Evolutionary conservation across 805 yeast species (phyloP), one percentile per base, ranked within the genome.

Genomic region (Pichia exigua): DNA sequence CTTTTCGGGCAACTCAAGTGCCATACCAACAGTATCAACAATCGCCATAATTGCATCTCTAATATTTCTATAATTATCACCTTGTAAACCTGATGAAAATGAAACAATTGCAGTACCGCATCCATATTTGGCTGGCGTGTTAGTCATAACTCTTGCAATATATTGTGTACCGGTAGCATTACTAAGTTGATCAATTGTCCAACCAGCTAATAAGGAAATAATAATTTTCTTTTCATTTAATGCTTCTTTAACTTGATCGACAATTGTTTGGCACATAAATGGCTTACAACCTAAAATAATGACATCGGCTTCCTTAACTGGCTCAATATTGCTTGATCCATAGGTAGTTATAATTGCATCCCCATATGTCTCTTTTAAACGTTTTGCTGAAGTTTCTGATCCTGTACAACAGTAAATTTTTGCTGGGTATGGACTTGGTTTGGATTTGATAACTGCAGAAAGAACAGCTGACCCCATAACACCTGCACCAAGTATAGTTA

Each of bases 101-200:
- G 96, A 79, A n/a, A 94, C 82, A 41, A 89, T 90, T 12, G 98
- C 96, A 76, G 92, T 89, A 48, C 98, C 99, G 59, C 83, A 81
- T 22, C 97, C 96, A 66, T 79, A 87, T 66, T 84, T 83, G 20
- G 96, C 95, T 3, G 99, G 97, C 0, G 99, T 94, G 71, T 92
- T 94, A 45, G 99, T 92, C 96, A 95, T 91, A n/a, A 95, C 95
- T 56, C 96, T 78, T 22, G 95, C 87, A 32, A 92, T 82, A 53
- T 74, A 71, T 8, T 75, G 71, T 11, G 87, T 73, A 43, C 80
- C 77, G 1, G 65, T 61, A 21, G 20, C 58, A 20, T 65, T 56
- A 15, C 30, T n/a, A 59, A 90, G 74, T 64, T 86, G 87, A 20
- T 73, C 81, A 55, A 91, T 82, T 18, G 96, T 87, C 79, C 89